Conservation (phyloP, 2,329 filamentous ascomycete species). For the Chaetomiaceae sp. region DNA sequence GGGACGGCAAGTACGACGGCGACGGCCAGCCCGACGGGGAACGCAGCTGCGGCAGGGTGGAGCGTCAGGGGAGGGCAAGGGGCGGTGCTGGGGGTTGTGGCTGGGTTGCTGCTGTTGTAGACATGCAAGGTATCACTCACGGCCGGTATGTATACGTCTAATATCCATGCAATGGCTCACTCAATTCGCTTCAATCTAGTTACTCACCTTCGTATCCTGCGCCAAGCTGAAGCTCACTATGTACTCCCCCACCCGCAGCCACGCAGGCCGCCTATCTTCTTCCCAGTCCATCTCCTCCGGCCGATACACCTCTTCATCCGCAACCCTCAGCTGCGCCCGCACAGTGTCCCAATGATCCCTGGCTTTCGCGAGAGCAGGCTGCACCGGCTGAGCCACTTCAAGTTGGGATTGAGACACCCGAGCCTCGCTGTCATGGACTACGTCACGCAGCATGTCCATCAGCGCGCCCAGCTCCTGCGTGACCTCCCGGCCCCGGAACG, state of each 20-base stretch:
- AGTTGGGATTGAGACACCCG: no score
- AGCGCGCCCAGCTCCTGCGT: neutral
- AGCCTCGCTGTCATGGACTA: neutral
- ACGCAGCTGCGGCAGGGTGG: neutral
- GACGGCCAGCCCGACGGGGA: neutral
- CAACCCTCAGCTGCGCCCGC: neutral
- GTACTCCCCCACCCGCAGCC: neutral
- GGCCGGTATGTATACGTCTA: no score
- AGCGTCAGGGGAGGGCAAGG: neutral
- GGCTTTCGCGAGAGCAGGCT: neutral
- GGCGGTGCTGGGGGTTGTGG: neutral
- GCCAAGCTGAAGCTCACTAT: no score
- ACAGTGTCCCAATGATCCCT: neutral
- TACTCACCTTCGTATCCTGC: no score
- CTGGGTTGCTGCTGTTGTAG: constrained; percentile 3
- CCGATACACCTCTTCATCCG: neutral
- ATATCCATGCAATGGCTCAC: no score
- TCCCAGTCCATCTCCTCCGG: neutral
- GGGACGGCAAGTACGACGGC: neutral
- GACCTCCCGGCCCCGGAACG: neutral
- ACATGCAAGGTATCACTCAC: neutral
- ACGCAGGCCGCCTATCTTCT: neutral
- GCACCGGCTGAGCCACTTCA: no score
- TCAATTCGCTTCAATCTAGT: no score
- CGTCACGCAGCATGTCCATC: neutral